These are phyloP conservation scores for Ceratobasidium sp. DNA, from an alignment of 1,284 basidiomycete genomes.

Conservation along the genomic window DNA sequence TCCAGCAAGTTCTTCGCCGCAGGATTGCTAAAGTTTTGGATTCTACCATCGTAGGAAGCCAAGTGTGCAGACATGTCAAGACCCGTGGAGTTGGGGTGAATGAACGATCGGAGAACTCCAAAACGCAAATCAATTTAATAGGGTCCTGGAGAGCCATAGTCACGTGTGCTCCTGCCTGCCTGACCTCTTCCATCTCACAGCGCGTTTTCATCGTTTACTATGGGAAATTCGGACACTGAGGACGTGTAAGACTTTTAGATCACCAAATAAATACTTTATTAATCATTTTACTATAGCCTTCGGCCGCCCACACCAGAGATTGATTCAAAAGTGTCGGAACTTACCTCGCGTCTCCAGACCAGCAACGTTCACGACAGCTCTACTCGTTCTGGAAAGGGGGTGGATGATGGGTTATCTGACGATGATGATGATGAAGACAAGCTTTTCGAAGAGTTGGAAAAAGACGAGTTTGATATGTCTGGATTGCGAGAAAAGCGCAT, in stretches of 20 bases:
- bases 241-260: neutral
- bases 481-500: conserved; percentile 82
- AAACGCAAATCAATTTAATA: conserved; percentile 6
- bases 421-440: conserved; percentile 67
- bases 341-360: conserved; percentile 40
- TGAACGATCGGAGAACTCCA: neutral
- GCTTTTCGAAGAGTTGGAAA: conserved; percentile 43
- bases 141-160: conserved; percentile 7
- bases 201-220: neutral
- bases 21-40: conserved; percentile 68
- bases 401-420: conserved; percentile 53
- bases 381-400: conserved; percentile 9
- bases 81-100: neutral
- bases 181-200: neutral
- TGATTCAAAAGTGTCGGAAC: conserved; percentile 41
- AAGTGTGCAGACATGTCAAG: conserved; percentile 9
- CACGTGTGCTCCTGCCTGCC: neutral
- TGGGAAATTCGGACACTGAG: conserved; percentile 17
- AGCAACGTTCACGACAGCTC: conserved; percentile 1
- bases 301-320: conserved; percentile 44
- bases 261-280: neutral
- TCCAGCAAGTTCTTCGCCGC: conserved; percentile 80
- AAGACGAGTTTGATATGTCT: conserved; percentile 68
- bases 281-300: conserved; percentile 31
- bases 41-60: conserved; percentile 69